Base-by-base conservation (phyloP, 768 basidiomycete species). In the Pulveroboletus sp. region DNA sequence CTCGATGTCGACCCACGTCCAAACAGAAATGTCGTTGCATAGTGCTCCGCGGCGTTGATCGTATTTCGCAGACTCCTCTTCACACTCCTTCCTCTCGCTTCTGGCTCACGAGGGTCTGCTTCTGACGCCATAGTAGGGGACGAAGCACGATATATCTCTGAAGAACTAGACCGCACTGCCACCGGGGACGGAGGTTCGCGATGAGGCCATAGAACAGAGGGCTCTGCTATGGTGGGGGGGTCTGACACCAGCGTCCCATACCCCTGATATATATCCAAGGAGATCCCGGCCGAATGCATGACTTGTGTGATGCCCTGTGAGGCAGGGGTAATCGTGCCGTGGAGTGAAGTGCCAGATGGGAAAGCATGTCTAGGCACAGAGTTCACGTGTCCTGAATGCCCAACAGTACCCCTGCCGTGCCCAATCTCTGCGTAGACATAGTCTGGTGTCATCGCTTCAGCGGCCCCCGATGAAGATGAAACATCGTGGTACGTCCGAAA, bases 391-490 rank as follows among this genome's bases (percentile, higher is more conserved):
- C 52, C 57, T 26, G 55, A 50, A 37, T 53, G 61, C 21, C 54
- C 53, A 8, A 42, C 57, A 17, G 76, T 69, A 6, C 84, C 84
- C 27, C 83, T 76, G 4, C 84, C 85, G 60, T 87, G 86, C 3
- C 84, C 86, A 51, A 87, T 83, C 62, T 90, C 88, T 6, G 86
- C 84, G 54, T 77, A 87, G 56, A 84, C 76, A 44, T 86, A 74
- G 58, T 89, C 87, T 21, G 85, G 86, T 14, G 85, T 89, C 62
- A 82, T 67, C 15, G 79, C 76, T 38, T 84, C 83, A 52, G 75
- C 74, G 56, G 71, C 71, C 46, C 72, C 65, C 36, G 74, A 69
- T 0, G 73, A 68, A n/a, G 70, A 59, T 14, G 60, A 62, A 9
- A 71, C 57, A 24, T 77, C 76, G 36, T 80, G 75, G 58, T 82